Conservation (phyloP, 805 yeast species). For the Ogataea nitratoaversa region DNA sequence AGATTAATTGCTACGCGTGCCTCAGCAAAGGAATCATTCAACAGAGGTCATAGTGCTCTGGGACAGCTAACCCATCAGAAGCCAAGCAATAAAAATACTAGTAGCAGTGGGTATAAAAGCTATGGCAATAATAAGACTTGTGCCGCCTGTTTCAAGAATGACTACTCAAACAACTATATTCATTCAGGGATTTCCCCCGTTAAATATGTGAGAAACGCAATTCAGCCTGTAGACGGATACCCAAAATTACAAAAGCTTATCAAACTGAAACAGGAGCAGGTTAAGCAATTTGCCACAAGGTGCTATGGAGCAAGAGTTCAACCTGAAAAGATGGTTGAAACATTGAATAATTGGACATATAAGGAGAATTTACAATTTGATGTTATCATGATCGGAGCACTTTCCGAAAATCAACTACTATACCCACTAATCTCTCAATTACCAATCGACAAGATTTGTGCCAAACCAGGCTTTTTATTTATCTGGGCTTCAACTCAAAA, state of each 20-base stretch:
- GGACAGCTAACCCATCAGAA: not conserved
- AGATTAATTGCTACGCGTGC: conserved; percentile 20
- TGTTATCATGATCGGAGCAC: conserved; percentile 87
- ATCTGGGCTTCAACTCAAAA: conserved; percentile 83
- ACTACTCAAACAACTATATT: conserved; percentile 66
- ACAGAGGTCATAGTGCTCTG: not conserved
- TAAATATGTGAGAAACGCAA: conserved; percentile 58
- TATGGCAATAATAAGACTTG: conserved; percentile 4
- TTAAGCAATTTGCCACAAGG: conserved; percentile 45
- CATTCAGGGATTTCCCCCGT: conserved; percentile 63
- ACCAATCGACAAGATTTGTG: conserved; percentile 68
- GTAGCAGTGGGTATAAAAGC: conserved; percentile 8
- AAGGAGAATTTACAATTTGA: conserved; percentile 66
- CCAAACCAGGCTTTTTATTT: conserved; percentile 82
- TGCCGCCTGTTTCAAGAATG: conserved; percentile 47
- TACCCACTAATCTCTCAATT: conserved; percentile 57
- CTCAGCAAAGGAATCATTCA: conserved; percentile 14
- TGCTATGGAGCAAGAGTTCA: conserved; percentile 64
- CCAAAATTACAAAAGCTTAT: conserved; percentile 75
- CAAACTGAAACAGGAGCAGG: conserved; percentile 58
- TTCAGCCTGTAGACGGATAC: conserved; percentile 73
- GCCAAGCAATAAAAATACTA: conserved; percentile 6
- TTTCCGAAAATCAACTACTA: conserved; percentile 69
- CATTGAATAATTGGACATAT: conserved; percentile 58
- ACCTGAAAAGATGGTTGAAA: conserved; percentile 50